Evolutionary conservation across 768 basidiomycete species (phyloP).

Genomic region (Boletus insuetus): DNA sequence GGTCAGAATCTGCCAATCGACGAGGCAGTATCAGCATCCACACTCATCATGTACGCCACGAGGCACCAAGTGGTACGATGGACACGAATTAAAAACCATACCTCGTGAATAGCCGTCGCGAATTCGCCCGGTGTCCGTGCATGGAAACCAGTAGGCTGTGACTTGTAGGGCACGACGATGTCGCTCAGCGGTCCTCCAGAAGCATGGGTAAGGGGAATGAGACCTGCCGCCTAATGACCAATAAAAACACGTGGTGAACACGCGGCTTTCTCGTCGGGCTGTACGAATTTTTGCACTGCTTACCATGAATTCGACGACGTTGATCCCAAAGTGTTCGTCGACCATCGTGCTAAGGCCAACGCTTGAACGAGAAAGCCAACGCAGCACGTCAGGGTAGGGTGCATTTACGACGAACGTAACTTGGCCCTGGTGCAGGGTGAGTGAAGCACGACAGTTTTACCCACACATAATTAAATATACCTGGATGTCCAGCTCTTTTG

Average conservation of each 20-base stretch:
- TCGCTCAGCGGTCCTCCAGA: conserved; percentile 91
- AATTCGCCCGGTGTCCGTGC: conserved; percentile 65
- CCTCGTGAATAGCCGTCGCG: conserved; percentile 61
- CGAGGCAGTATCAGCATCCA: conserved; percentile 10
- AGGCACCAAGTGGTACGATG: background rate
- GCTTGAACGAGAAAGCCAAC: conserved; percentile 69
- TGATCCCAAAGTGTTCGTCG: conserved; percentile 98
- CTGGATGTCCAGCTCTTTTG: conserved; percentile 59
- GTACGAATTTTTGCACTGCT: conserved; percentile 21
- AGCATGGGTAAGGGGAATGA: conserved; percentile 88
- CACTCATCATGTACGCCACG: background rate
- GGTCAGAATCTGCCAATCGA: conserved; percentile 37
- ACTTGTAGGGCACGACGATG: conserved; percentile 80
- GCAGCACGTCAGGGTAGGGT: conserved; percentile 65
- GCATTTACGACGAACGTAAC: conserved; percentile 85
- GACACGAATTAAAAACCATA: conserved; percentile 13
- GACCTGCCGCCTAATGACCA: conserved; percentile 75
- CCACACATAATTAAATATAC: conserved; percentile 38
- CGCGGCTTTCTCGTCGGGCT: background rate
- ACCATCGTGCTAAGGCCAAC: conserved; percentile 95
- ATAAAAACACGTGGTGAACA: conserved; percentile 11
- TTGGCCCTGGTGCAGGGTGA: conserved; percentile 45
- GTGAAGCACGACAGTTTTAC: background rate
- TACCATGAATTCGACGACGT: conserved; percentile 97
- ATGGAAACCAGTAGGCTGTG: conserved; percentile 80